Evolutionary conservation across 257 asterid genomes (phyloP), one percentile per base, ranked within the genome.

Genomic region (Misopates orontium): DNA sequence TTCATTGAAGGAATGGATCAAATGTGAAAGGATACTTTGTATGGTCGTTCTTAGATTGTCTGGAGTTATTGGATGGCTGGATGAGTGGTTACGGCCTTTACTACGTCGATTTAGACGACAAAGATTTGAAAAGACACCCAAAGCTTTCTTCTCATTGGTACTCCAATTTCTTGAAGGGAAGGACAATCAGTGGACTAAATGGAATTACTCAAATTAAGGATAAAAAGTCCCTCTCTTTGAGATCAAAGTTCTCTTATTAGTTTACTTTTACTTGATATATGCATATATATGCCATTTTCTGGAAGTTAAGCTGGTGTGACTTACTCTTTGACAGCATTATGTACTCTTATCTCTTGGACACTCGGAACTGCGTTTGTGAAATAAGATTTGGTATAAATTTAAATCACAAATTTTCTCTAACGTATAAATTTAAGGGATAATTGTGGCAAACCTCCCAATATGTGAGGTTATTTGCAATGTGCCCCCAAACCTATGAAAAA

Each of bases 51-150:
- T 60, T 82, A 8, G 87, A 82, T 21, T 71, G 84, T 51, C 39
- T 78, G 12, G 87, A 79, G 69, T 16, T 83, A 31, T 12, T 77
- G 62, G 76, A 20, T 22, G 88, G 85, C 22, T 83, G 61, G 45
- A 20, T 54, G 4, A 28, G 80, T 0, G 21, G 68, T 0, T 83
- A 36, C 5, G 85, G 88, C 5, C 60, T 83, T 47, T 71, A 80
- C 78, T 77, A 72, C 8, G 88, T 83, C 1, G 88, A 79, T 64
- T 67, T 78, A 73, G 79, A 78, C n/a, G 79, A 70, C 62, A 54
- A 41, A 36, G 71, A 70, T 1, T 5, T 65, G 22, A 75, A 22
- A 52, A 74, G 85, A 72, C 77, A 77, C 12, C 52, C 64, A 13
- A 80, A 77, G 50, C 72, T 74, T 47, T 77, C 85, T 22, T 76